phyloP scores from a whole-genome alignment of 768 basidiomycete genomes.

The Boletus fagicola region DNA sequence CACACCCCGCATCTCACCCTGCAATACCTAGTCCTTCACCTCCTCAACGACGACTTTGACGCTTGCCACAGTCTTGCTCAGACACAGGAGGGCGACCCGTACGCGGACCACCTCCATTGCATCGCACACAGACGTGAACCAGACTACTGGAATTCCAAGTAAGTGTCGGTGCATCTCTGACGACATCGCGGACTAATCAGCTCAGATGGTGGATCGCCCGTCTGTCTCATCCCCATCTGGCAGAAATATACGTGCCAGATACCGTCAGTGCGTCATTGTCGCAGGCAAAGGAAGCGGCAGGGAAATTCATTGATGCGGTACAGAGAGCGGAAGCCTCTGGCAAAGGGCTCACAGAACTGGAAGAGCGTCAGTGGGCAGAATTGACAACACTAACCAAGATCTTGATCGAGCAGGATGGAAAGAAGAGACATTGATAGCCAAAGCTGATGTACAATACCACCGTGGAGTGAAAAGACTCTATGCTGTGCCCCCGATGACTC shows the following conservation, averaged over 20 bases:
- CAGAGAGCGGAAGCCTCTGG: slow-evolving; percentile 13
- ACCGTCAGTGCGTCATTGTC: slow-evolving; percentile 2
- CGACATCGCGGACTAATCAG: neutral
- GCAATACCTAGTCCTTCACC: slow-evolving; percentile 11
- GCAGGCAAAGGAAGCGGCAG: slow-evolving; percentile 8
- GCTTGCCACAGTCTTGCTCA: slow-evolving; percentile 21
- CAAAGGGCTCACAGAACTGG: slow-evolving; percentile 11
- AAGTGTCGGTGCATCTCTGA: neutral
- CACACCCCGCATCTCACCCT: neutral
- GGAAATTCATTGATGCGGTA: slow-evolving; percentile 14
- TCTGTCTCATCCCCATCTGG: slow-evolving; percentile 16
- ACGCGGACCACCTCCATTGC: slow-evolving; percentile 23
- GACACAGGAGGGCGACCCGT: slow-evolving; percentile 19
- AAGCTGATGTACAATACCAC: neutral
- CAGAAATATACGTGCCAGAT: slow-evolving; percentile 16
- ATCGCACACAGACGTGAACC: slow-evolving; percentile 27
- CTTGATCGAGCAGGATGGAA: slow-evolving; percentile 11
- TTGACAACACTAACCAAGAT: slow-evolving; percentile 19
- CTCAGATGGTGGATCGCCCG: slow-evolving; percentile 20
- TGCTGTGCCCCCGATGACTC: slow-evolving; percentile 37
- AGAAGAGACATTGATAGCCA: neutral
- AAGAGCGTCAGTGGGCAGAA: slow-evolving; percentile 21
- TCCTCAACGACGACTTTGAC: slow-evolving; percentile 24
- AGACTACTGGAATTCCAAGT: slow-evolving; percentile 19
- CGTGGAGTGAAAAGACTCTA: neutral